Evolutionary conservation across 441 rosid genomes (phyloP).

Genomic region (Erysimum pusillum): DNA sequence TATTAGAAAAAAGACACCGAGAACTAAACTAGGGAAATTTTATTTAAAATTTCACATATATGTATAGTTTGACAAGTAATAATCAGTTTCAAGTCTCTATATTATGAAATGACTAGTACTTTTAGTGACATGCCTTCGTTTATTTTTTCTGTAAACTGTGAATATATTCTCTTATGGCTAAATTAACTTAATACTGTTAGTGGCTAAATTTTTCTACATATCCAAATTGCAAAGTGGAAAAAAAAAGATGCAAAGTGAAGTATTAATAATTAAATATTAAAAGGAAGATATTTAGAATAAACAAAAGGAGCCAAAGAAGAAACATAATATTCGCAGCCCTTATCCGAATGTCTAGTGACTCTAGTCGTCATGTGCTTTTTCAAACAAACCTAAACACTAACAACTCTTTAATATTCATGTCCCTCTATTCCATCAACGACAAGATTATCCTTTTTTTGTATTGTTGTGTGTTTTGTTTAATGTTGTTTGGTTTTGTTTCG

Average conservation of each 20-base stretch:
- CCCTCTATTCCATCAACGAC: background rate
- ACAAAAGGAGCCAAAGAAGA: slow-evolving; percentile 4
- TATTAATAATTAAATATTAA: background rate
- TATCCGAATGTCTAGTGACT: slow-evolving; percentile 6
- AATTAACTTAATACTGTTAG: background rate
- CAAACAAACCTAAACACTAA: slow-evolving; percentile 25
- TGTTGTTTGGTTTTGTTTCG: too few species aligned
- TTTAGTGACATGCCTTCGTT: too few species aligned
- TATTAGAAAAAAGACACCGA: too few species aligned
- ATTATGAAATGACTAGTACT: too few species aligned
- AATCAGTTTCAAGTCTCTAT: too few species aligned
- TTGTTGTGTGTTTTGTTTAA: background rate
- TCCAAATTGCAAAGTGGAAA: background rate
- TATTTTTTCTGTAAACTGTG: background rate
- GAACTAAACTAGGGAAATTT: too few species aligned
- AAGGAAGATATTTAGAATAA: background rate
- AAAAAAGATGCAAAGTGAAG: background rate
- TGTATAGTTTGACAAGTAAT: too few species aligned
- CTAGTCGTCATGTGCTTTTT: slow-evolving; percentile 14
- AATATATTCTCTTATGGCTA: background rate
- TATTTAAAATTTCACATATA: too few species aligned
- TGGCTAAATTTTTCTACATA: background rate
- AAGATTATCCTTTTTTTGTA: background rate
- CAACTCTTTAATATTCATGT: slow-evolving; percentile 3
- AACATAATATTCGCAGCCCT: background rate